Evolutionary conservation across 2,329 filamentous ascomycete genomes (phyloP).

Genomic region (Hansfordia pulvinata): DNA sequence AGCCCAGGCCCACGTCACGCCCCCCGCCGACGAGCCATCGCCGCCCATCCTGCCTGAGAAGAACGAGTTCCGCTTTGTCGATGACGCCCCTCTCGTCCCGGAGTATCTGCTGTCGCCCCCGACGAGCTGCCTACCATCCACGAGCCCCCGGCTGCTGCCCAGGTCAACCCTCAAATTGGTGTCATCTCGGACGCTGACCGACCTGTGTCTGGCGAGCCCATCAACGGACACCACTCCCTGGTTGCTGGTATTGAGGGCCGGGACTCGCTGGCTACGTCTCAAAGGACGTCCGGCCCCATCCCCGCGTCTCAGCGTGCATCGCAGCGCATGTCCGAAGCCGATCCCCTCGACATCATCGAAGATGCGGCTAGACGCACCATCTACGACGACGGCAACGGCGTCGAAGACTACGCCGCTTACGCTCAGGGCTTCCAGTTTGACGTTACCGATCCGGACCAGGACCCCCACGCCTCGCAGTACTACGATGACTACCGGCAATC

Average conservation of each 20-base stretch:
- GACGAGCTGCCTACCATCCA: slow-evolving; percentile 20
- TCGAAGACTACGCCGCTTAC: no score
- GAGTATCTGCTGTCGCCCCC: slow-evolving; percentile 9
- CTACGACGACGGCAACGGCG: no score
- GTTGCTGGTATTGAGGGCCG: slow-evolving; percentile 7
- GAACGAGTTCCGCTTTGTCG: slow-evolving; percentile 21
- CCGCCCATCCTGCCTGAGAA: slow-evolving; percentile 7
- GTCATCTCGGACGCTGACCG: slow-evolving; percentile 7
- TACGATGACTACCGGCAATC: slow-evolving; percentile 14
- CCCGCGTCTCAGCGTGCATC: slow-evolving; percentile 15
- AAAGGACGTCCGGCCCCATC: no score
- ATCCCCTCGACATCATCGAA: no score
- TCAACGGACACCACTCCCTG: slow-evolving; percentile 7
- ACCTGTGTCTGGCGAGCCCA: slow-evolving; percentile 10
- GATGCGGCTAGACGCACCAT: no score
- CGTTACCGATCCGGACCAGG: slow-evolving; percentile 4
- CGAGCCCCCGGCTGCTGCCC: slow-evolving; percentile 21
- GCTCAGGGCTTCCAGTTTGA: slow-evolving; percentile 13
- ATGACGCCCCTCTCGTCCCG: slow-evolving; percentile 13
- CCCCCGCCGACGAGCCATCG: not conserved
- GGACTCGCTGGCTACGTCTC: slow-evolving; percentile 10
- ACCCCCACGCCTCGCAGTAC: slow-evolving; percentile 7
- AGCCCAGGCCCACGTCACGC: not conserved
- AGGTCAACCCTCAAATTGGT: slow-evolving; percentile 10
- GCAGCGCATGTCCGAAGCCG: slow-evolving; percentile 8